These are phyloP conservation scores for Ophioceras dolichostomum DNA, from an alignment of 2,329 filamentous ascomycete species.

Conservation along the genomic window DNA sequence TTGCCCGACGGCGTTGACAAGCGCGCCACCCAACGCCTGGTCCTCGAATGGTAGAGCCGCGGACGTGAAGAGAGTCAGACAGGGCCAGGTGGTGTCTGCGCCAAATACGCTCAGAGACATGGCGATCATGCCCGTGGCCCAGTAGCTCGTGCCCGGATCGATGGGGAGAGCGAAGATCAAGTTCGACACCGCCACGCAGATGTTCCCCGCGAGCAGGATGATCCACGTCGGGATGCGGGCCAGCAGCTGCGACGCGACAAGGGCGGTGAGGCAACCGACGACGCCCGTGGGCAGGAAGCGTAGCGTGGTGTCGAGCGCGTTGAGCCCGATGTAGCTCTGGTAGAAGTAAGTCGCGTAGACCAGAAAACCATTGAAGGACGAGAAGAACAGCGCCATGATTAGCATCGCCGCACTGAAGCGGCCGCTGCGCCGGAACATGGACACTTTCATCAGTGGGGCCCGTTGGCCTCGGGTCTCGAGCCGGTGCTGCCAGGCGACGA, in stretches of 20 bases:
- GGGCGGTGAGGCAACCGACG: constrained; percentile 42
- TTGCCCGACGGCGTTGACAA: constrained; percentile 55
- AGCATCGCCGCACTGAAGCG: constrained; percentile 51
- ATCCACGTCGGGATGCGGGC: constrained; percentile 43
- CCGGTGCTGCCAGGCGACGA: constrained; percentile 49
- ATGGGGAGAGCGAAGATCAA: constrained; percentile 55
- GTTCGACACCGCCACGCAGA: constrained; percentile 32
- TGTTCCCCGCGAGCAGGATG: constrained; percentile 44
- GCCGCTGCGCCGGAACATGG: constrained; percentile 41
- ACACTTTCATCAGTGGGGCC: constrained; percentile 53
- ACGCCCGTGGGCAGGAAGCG: constrained; percentile 57
- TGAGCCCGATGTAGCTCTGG: constrained; percentile 52
- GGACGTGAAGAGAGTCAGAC: constrained; percentile 53
- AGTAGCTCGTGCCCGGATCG: constrained; percentile 47
- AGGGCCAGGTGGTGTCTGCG: constrained; percentile 55
- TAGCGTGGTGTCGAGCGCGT: constrained; percentile 52
- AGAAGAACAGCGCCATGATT: constrained; percentile 56
- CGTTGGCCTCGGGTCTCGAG: constrained; percentile 37
- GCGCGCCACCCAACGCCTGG: constrained; percentile 54
- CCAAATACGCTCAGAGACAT: constrained; percentile 55
- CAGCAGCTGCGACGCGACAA: constrained; percentile 42
- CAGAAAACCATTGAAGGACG: constrained; percentile 55
- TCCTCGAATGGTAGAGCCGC: constrained; percentile 49
- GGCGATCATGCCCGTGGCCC: constrained; percentile 53
- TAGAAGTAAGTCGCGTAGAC: constrained; percentile 60